Base-by-base conservation (phyloP, 305 asterid species). In the Solanum hybrid region DNA sequence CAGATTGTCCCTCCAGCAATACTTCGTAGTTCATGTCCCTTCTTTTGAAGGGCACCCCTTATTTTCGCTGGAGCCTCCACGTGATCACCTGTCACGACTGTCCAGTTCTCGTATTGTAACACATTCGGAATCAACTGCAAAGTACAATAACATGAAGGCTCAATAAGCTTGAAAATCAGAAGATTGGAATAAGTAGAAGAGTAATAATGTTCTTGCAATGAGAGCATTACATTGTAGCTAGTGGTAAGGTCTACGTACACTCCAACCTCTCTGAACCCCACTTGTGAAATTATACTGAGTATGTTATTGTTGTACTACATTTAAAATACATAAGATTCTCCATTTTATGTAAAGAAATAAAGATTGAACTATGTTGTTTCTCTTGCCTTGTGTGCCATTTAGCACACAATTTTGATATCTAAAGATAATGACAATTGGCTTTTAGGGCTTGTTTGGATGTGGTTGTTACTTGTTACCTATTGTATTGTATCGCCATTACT, bases 21-120 rank as follows among this genome's bases (percentile, higher is more conserved):
- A 89, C 96, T 81, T 36, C 89, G 13, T 56, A 96, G 92, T 85
- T 91, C 90, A 91, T 96, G 98, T 3, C 97, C 97, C 88, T 92
- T 96, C 89, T 91, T 92, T 72, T 88, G 34, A 1, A 95, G 93
- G 27, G 71, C 91, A 29, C 12, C 88, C 89, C 94, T 93, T 51
- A 90, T 93, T 69, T 88, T 90, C 27, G 3, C 86, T 40, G 95
- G 90, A 51, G 95, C 93, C 90, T 94, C 96, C 71, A 94, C 88
- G 85, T 93, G 96, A 22, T 92, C 95, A 9, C 97, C 98, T 0
- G 92, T 93, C 56, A 94, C 93, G 31, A 91, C 92, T 38, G 95
- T 95, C 99, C 98, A 96, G 42, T 95, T 96, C 92, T 96, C 98
- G 60, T 93, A 96, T 66, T 45, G 91, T 15, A 95, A 78, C 9